Evolutionary conservation across 108 stramenopile genomes (phyloP), one percentile per base, ranked within the genome.

Genomic region (Nannochloropsis oceanica): DNA sequence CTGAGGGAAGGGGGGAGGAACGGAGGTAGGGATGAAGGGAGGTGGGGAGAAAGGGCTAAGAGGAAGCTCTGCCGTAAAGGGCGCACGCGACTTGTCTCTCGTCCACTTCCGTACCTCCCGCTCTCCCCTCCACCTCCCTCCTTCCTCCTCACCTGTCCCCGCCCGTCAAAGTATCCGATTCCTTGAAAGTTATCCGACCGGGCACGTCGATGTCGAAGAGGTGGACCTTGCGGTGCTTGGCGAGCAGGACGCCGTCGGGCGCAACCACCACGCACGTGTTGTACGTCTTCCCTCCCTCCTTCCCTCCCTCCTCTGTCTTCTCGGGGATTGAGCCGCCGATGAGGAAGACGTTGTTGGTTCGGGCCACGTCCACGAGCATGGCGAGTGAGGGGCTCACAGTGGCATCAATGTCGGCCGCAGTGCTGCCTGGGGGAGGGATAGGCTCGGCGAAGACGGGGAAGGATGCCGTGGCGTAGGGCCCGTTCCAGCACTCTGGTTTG

Each of bases 151-250:
- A 34, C 34, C 34, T 27, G 26, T 73, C 89, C 13, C 97, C 97
- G 13, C 93, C 90, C 25, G 91, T 93, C 26, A 98, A 91, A 0
- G 97, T 96, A 59, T 99, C 98, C 81, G 94, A 95, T 89, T 99
- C 98, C 90, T 91, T 93, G 90, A 99, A 99, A 25, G 93, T 94
- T 84, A 99, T 96, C 11, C 94, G 93, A 24, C 98, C 99, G 13
- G 98, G 98, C 27, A 99, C 96, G 88, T 97, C 95, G 82, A 99
- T 96, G 90, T 99, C 98, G 91, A 99, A 99, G 22, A 99, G 91
- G 90, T 99, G 99, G 8, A 97, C 90, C 95, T 99, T 91, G 20
- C 91, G 73, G 85, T 91, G 91, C 88, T 89, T 89, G 26, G 84
- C 91, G 42, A 86, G 18, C 14, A 92, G 42, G 27, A 34, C 42